Conservation (phyloP, 192 early-diverging fungal genomes). For the Backusella psychrophila region DNA sequence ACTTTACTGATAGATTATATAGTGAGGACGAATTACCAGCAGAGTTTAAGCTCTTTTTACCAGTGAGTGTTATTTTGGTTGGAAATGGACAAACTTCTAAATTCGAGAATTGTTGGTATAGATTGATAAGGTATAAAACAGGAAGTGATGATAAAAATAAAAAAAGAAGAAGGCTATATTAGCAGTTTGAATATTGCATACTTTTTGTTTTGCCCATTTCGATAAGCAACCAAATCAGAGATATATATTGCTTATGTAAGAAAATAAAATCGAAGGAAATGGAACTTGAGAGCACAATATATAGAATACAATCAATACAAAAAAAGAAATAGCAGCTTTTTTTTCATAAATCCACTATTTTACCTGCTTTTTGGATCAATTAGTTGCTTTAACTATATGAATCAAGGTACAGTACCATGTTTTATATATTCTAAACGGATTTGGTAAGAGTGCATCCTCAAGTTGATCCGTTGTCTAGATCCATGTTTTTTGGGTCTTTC, state of each 20-base stretch:
- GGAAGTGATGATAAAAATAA: neutral
- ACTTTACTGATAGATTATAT: slow-evolving; percentile 90
- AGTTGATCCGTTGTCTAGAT: neutral
- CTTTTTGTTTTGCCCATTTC: too few species aligned
- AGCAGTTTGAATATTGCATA: too few species aligned
- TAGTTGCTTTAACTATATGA: neutral
- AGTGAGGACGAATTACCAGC: slow-evolving; percentile 90
- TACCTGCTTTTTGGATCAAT: neutral
- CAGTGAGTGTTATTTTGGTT: slow-evolving; percentile 42
- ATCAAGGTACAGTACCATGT: neutral
- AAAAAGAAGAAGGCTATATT: neutral
- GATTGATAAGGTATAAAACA: slow-evolving; percentile 5
- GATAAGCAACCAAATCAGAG: too few species aligned
- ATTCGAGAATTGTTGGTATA: neutral
- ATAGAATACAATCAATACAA: neutral
- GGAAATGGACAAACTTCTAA: neutral
- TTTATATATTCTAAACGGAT: neutral
- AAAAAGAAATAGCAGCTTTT: neutral
- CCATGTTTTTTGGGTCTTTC: neutral
- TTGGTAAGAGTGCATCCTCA: neutral
- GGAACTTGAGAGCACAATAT: neutral
- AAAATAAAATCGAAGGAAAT: neutral
- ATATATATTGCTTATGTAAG: neutral
- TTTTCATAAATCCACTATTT: neutral
- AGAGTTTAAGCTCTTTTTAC: slow-evolving; percentile 89